These are phyloP conservation scores for bread wheat (Triticum aestivum) DNA, from an alignment of 176 grass and related monocot genomes.

Conservation along the genomic window DNA sequence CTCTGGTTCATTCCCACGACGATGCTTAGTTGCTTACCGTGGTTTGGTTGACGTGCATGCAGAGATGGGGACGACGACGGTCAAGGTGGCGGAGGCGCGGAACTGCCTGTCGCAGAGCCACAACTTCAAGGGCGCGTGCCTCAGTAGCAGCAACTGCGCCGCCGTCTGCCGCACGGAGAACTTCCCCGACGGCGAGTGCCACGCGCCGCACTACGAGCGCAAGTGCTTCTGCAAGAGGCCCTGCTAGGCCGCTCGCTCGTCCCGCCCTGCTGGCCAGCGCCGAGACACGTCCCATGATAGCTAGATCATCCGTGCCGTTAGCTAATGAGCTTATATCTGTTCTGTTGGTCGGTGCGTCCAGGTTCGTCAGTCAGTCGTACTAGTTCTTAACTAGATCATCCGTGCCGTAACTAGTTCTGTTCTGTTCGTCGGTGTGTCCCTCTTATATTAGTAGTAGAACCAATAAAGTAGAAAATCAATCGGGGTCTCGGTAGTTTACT, in stretches of 20 bases:
- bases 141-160: conserved; percentile 58
- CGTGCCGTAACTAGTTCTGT: background rate
- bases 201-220: conserved; percentile 19
- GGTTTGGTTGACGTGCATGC: background rate
- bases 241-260: conserved; percentile 7
- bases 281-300: background rate
- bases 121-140: conserved; percentile 56
- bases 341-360: too few species aligned
- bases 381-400: too few species aligned
- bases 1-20: background rate
- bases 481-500: too few species aligned
- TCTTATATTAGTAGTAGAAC: too few species aligned
- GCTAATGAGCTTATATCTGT: too few species aligned
- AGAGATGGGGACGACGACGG: conserved; percentile 50
- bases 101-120: conserved; percentile 49
- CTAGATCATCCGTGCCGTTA: background rate
- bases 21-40: too few species aligned
- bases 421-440: too few species aligned
- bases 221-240: conserved; percentile 67
- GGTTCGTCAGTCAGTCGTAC: background rate
- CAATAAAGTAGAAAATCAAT: too few species aligned
- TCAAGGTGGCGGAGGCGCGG: conserved; percentile 60
- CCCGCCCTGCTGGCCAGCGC: background rate
- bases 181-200: conserved; percentile 58
- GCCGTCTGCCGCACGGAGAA: conserved; percentile 60